Evolutionary conservation across 495 filamentous ascomycete species (phyloP), one percentile per base, ranked within the genome.

Genomic region (Arthonia radiata): DNA sequence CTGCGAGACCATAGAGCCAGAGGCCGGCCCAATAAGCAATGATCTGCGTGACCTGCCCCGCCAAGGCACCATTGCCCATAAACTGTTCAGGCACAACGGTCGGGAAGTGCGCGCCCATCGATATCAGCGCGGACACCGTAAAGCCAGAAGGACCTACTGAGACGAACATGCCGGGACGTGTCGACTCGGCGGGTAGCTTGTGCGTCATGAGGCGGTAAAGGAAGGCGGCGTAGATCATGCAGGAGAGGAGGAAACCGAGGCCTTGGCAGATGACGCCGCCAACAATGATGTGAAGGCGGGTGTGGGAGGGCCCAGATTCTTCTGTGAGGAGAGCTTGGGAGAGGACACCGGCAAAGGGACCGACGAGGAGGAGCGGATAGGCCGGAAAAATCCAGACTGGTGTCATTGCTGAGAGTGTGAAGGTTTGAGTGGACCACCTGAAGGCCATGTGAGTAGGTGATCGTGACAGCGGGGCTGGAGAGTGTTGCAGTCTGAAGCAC

Each of bases 331-430:
- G n/a, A n/a, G n/a, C n/a, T n/a, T n/a, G n/a, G n/a, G n/a, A n/a
- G 9, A 90, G 52, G 24, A 69, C 61, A 6, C 59, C 59, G 25
- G 74, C 77, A 42, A 75, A 64, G 0, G 78, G 76, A 5, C 74
- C 79, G 4, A 72, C 61, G 0, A 90, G 64, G 4, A 90, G 61
- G 30, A 89, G 61, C 0, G 79, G 79, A 35, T 90, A 90, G 1
- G 75, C 78, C 0, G 79, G 79, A 33, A 90, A 90, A 18, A 90
- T 80, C 79, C 78, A 90, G 25, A 83, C 66, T 0, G 79, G 79
- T 0, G 79, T 90, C 79, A 90, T 90, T 18, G 70, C 66, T 12
- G 68, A 65, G 18, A 90, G 77, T 2, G 78, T 80, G 37, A 82
- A 83, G 13, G 70, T 64, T 35, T 65, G 59, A 1, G 67, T 71